phyloP scores from a whole-genome alignment of 2,329 filamentous ascomycete species.

The Ilyonectria robusta region DNA sequence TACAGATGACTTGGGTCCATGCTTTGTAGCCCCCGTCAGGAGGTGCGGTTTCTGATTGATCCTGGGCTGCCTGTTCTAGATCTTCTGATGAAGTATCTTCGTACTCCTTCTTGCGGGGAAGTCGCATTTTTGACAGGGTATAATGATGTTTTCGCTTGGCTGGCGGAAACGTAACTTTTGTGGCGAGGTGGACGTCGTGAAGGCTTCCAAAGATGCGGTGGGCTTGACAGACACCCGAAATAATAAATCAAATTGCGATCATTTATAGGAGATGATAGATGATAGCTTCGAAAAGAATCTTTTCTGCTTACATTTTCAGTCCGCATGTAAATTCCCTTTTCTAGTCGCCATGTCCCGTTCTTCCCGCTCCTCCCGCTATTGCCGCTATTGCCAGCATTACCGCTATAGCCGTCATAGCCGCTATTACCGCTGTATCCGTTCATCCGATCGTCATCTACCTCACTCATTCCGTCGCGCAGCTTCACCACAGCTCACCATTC shows the following conservation, averaged over 20 bases:
- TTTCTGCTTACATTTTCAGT: too few relatives aligned
- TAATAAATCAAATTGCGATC: too few relatives aligned
- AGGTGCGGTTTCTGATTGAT: neutral
- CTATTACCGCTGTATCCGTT: conserved; percentile 6
- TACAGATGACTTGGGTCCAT: conserved; percentile 52
- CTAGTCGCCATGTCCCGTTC: too few relatives aligned
- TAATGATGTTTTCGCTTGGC: neutral
- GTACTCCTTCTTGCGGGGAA: neutral
- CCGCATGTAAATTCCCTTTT: too few relatives aligned
- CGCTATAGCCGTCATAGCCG: conserved; percentile 36
- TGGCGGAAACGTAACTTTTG: neutral
- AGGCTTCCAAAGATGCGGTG: neutral
- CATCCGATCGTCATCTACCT: neutral
- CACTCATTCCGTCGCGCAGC: neutral
- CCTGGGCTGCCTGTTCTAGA: conserved; percentile 12
- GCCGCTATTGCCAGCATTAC: conserved; percentile 30
- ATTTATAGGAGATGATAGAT: neutral
- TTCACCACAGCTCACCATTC: neutral
- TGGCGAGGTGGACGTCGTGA: neutral
- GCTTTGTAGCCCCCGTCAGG: conserved; percentile 42
- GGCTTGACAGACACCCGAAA: too few relatives aligned
- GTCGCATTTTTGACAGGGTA: conserved; percentile 15
- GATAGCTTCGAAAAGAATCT: too few relatives aligned
- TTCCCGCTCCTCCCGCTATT: conserved; percentile 4
- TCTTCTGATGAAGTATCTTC: conserved; percentile 25